Base-by-base conservation (phyloP, 306 rosid genomes). In the Dicorynia guianensis region DNA sequence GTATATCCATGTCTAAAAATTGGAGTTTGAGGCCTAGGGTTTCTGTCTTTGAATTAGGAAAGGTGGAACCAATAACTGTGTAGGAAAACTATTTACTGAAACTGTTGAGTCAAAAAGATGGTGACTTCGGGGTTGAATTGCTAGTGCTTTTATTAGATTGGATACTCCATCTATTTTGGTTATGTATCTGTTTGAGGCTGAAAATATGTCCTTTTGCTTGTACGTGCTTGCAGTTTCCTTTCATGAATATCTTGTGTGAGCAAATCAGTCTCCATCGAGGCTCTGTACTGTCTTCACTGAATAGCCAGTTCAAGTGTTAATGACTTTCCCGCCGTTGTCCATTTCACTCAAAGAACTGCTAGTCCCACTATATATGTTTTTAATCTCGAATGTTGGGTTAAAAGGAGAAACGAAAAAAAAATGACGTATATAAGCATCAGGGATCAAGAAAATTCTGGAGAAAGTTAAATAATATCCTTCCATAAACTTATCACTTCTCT, bases 21-120 rank as follows among this genome's bases (percentile, higher is more conserved):
- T 13, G 18, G 11, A 1, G 11, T 55, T 78, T 56, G 38, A 57
- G 69, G 64, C 74, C 74, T 87, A 73, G 64, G 78, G 72, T 76
- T 81, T 3, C 15, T 7, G 19, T 61, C 53, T 36, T 10, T 38
- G 53, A 17, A 38, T 72, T n/a, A 9, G 5, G 18, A 13, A 18
- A 68, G 8, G 20, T 4, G 36, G 17, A 14, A 19, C 5, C 63
- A 58, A 15, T 61, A 42, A 3, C 19, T 1, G 11, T 59, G 7
- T 6, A 20, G 50, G 11, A 60, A 40, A 69, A 2, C 35, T 19
- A 11, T 43, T 0, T 25, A 25, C 13, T 44, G 55, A 65, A 44
- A 25, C 4, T 17, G 20, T 52, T 49, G 3, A 61, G 35, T 44
- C 14, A 18, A 3, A 30, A 44, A 33, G 20, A n/a, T 30, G 44